phyloP scores from a whole-genome alignment of 176 grass and related monocot species.

The Microstegium vimineum region DNA sequence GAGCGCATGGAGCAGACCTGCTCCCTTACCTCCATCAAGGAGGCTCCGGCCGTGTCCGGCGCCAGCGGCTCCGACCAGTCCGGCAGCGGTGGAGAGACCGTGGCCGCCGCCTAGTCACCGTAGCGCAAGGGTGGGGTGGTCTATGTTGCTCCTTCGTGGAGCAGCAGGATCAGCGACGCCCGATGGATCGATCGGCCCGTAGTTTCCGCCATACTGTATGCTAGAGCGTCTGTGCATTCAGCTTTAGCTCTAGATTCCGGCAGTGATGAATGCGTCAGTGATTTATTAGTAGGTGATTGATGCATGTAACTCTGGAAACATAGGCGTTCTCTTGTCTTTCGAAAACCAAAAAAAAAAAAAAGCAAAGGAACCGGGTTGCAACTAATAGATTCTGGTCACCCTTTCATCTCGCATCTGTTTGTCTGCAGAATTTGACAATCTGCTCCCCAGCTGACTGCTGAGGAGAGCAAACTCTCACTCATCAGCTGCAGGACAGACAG shows the following conservation, averaged over 20 bases:
- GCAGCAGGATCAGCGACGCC: background rate
- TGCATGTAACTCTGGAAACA: slow-evolving; percentile 18
- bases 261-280: background rate
- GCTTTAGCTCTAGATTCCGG: background rate
- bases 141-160: background rate
- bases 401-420: background rate
- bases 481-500: background rate
- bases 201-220: background rate
- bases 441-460: background rate
- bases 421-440: slow-evolving; percentile 10
- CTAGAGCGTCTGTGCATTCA: slow-evolving; percentile 15
- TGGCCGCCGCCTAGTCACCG: slow-evolving; percentile 47
- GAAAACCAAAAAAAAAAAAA: background rate
- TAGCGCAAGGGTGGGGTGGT: background rate
- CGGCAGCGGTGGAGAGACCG: slow-evolving; percentile 41
- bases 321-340: background rate
- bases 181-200: background rate
- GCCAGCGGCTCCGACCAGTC: slow-evolving; percentile 54
- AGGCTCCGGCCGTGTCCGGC: slow-evolving; percentile 17
- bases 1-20: slow-evolving; percentile 56
- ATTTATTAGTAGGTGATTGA: background rate
- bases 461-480: background rate
- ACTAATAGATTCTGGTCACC: background rate
- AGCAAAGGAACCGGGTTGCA: background rate
- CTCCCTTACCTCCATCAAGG: slow-evolving; percentile 46